Conservation (phyloP, 768 basidiomycete species). For the Lactarius akahatsu region DNA sequence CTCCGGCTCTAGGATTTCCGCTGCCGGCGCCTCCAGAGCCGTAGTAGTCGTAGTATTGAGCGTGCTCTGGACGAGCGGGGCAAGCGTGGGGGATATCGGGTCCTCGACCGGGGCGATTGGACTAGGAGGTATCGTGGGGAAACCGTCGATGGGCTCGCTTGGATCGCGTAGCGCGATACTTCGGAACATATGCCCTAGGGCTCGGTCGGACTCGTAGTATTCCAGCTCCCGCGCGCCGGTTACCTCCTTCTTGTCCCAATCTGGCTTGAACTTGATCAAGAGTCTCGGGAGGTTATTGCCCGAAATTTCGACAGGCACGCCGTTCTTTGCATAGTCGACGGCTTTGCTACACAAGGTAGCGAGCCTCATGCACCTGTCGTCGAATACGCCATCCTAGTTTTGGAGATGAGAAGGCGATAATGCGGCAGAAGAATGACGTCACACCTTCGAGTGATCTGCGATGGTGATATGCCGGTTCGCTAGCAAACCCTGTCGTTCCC, state of each 20-base stretch:
- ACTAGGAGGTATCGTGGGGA: neutral
- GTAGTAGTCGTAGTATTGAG: no score
- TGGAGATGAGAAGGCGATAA: neutral
- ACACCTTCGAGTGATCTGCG: constrained; percentile 73
- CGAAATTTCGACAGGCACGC: constrained; percentile 58
- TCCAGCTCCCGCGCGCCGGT: constrained; percentile 52
- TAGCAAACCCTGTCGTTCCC: constrained; percentile 56
- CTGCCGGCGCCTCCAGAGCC: no score
- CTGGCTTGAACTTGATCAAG: constrained; percentile 71
- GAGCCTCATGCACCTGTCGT: constrained; percentile 54
- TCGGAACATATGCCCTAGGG: constrained; percentile 72
- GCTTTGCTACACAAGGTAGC: constrained; percentile 65
- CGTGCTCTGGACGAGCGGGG: neutral
- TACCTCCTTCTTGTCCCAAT: constrained; percentile 60
- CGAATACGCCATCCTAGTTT: constrained; percentile 57
- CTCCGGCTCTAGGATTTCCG: neutral
- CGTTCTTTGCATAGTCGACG: constrained; percentile 81
- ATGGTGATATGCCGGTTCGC: constrained; percentile 68
- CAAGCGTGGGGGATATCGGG: constrained; percentile 11
- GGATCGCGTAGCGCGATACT: constrained; percentile 49
- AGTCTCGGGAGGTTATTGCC: constrained; percentile 46
- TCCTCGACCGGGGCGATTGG: neutral
- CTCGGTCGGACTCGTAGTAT: constrained; percentile 69
- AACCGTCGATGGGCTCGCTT: constrained; percentile 30
- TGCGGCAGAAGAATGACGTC: neutral